A percentile compares a stretch with the other conserved stretches of the same genome.
These are phyloP conservation scores for Phytophthora aleatoria DNA, from an alignment of 352 stramenopile species.

Conservation along the genomic window DNA sequence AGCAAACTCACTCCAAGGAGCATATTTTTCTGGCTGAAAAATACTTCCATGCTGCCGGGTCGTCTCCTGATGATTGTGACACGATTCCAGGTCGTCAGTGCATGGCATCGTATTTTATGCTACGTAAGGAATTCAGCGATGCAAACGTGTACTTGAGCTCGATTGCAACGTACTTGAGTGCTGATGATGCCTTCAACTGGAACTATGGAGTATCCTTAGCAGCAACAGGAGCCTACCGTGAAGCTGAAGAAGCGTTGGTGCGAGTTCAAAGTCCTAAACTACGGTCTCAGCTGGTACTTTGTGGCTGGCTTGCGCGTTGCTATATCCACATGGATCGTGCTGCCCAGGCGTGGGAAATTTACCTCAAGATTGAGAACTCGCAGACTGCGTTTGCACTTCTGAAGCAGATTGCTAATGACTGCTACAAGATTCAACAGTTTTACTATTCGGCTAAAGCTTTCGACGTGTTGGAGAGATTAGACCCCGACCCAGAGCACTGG, in stretches of 20 bases:
- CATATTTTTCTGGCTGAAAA: slow-evolving; percentile 80
- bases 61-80: slow-evolving; percentile 49
- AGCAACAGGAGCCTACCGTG: slow-evolving; percentile 43
- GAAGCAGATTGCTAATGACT: slow-evolving; percentile 75
- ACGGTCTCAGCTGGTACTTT: slow-evolving; percentile 42
- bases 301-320: slow-evolving; percentile 61
- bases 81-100: slow-evolving; percentile 73
- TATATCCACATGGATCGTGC: slow-evolving; percentile 45
- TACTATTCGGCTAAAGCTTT: slow-evolving; percentile 76
- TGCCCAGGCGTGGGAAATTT: slow-evolving; percentile 67
- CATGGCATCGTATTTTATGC: slow-evolving; percentile 73
- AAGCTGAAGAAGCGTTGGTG: slow-evolving; percentile 61
- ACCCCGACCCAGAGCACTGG: slow-evolving; percentile 76
- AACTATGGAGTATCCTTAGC: slow-evolving; percentile 76
- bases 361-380: slow-evolving; percentile 59
- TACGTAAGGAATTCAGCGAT: slow-evolving; percentile 70
- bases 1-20: slow-evolving; percentile 63
- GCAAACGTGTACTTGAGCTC: slow-evolving; percentile 75
- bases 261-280: slow-evolving; percentile 48
- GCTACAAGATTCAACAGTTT: slow-evolving; percentile 59
- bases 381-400: slow-evolving; percentile 54
- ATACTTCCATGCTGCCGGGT: slow-evolving; percentile 62
- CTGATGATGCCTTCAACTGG: slow-evolving; percentile 77
- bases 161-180: slow-evolving; percentile 57
- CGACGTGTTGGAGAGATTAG: slow-evolving; percentile 72